Percentiles rank a stretch among this genome's conserved stretches.
Conservation (phyloP, 2,329 filamentous ascomycete genomes). For the Onygenales sp. region DNA sequence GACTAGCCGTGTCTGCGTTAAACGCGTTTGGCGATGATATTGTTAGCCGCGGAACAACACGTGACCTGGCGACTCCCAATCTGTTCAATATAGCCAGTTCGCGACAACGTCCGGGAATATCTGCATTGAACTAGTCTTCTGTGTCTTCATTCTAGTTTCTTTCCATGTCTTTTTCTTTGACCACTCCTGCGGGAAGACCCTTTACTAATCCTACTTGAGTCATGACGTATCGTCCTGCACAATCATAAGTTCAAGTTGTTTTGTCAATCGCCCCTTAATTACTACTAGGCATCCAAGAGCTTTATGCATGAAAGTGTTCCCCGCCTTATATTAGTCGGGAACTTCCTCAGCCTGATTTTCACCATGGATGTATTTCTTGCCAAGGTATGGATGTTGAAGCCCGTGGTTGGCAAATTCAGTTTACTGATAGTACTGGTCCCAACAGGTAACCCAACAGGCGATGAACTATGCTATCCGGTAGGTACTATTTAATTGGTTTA, state of each 20-base stretch:
- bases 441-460: constrained; percentile 61
- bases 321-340: not conserved
- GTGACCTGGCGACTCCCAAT: not conserved
- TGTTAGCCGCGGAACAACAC: not conserved
- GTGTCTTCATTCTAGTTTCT: too few species aligned
- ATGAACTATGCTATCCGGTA: constrained; percentile 82
- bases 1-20: not conserved
- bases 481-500: not conserved
- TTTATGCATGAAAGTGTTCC: not conserved
- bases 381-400: constrained; percentile 38
- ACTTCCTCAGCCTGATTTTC: not conserved
- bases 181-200: not conserved
- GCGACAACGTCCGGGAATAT: too few species aligned
- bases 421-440: not conserved
- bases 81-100: not conserved
- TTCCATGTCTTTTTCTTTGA: too few species aligned
- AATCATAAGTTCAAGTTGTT: not conserved
- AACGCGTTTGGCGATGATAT: not conserved
- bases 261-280: not conserved
- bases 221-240: not conserved
- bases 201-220: not conserved
- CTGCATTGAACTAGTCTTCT: not conserved
- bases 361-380: constrained; percentile 63
- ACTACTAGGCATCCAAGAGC: not conserved
- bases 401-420: not conserved